Evolutionary conservation across 495 filamentous ascomycete species (phyloP), one percentile per base, ranked within the genome.

Genomic region (Trichoderma orchidacearum): DNA sequence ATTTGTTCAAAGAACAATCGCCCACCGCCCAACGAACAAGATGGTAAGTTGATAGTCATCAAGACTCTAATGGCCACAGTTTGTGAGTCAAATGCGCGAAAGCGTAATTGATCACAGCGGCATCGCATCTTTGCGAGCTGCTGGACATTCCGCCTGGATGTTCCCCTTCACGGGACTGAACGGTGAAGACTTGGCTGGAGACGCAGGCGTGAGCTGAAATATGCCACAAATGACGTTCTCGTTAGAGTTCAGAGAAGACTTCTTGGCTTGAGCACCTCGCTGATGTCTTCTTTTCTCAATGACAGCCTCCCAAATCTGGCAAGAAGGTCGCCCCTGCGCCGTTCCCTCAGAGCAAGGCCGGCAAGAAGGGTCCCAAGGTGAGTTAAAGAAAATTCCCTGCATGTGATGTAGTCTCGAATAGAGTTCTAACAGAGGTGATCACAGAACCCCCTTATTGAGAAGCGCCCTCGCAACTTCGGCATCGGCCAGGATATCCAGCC

Each of bases 221-320:
- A 85, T 77, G 81, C 76, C 67, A 50, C 64, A 72, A 76, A 73
- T n/a, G n/a, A 68, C 70, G 72, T 75, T 78, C 85, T 90, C 86
- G 84, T 74, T 95, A 95, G 89, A 94, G 89, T 90, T 84, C 76
- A 87, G 82, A 80, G 81, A 87, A 88, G 85, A 87, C 81, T 67
- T 75, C 78, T 55, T 55, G 53, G 53, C 53, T 55, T 55, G 53
- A 34, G 32, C 53, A 28, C 53, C 53, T 85, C 81, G 84, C 87
- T 94, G 86, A 95, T 90, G 77, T 85, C 83, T 92, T 90, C 85
- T 91, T 85, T 90, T 85, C 94, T 98, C 93, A 91, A 98, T 98
- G 94, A 96, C 79, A 97, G 94, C 90, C 94, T 86, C 86, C 87
- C 64, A 96, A 92, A 81, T 74, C 85, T 75, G 89, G 89, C 80